Conservation (phyloP, 2,329 filamentous ascomycete genomes). For the Diaporthe capsici region DNA sequence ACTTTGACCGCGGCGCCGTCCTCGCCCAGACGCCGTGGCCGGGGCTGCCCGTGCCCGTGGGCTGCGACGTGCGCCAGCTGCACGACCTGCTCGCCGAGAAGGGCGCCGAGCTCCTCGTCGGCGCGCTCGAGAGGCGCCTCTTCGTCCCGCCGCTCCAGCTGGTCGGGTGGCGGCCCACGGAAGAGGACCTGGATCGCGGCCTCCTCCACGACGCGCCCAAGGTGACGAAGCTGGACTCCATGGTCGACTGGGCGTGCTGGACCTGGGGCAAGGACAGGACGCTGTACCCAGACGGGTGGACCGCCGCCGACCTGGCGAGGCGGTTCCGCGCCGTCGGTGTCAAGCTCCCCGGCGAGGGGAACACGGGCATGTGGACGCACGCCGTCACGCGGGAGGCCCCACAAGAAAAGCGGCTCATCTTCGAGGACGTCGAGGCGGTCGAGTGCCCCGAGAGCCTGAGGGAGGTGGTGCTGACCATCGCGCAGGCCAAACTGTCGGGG, state of each 20-base stretch:
- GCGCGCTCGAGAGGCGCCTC: conserved; percentile 71
- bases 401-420: conserved; percentile 55
- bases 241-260: conserved; percentile 69
- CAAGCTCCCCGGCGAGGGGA: conserved; percentile 52
- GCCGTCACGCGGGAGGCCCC: conserved; percentile 41
- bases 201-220: conserved; percentile 75
- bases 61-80: conserved; percentile 64
- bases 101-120: conserved; percentile 80
- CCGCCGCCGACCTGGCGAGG: conserved; percentile 66
- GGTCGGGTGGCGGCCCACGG: conserved; percentile 45
- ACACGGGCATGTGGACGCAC: conserved; percentile 43
- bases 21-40: conserved; percentile 77
- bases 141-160: conserved; percentile 71
- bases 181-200: conserved; percentile 46
- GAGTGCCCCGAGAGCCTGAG: conserved; percentile 33
- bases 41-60: conserved; percentile 64
- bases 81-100: conserved; percentile 67
- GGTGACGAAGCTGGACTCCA: conserved; percentile 74
- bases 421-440: conserved; percentile 53
- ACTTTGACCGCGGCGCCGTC: conserved; percentile 85
- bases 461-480: conserved; percentile 24
- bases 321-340: conserved; percentile 68
- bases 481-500: conserved; percentile 13
- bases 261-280: conserved; percentile 29
- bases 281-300: conserved; percentile 54